These are phyloP conservation scores for Cryptococcus jaspeensis DNA, from an alignment of 1,284 basidiomycete genomes.

Conservation along the genomic window DNA sequence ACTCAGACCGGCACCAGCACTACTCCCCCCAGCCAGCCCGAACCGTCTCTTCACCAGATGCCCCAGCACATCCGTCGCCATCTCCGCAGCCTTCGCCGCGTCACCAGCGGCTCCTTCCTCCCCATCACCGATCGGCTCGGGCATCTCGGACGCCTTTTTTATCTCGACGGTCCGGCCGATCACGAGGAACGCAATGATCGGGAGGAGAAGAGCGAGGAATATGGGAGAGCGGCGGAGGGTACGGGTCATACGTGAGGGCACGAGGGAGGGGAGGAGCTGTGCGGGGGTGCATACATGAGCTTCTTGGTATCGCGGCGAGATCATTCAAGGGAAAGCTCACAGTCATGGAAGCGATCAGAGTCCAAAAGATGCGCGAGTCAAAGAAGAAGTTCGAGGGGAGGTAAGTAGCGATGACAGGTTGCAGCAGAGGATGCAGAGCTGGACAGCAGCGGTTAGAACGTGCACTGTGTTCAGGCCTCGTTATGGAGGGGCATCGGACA, in stretches of 20 bases:
- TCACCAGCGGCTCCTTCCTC: conserved; percentile 1
- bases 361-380: conserved; percentile 39
- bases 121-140: conserved; percentile 36
- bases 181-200: conserved; percentile 46
- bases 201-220: conserved; percentile 39
- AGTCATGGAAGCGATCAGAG: conserved; percentile 31
- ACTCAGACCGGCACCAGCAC: conserved; percentile 46
- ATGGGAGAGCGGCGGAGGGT: conserved; percentile 27
- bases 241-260: conserved; percentile 39
- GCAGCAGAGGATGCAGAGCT: conserved; percentile 42
- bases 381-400: conserved; percentile 30
- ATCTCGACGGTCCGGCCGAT: conserved; percentile 51
- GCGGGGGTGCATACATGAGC: not conserved
- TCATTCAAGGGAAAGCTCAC: conserved; percentile 17
- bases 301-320: not conserved
- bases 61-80: conserved; percentile 8
- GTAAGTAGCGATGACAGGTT: conserved; percentile 37
- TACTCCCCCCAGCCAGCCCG: conserved; percentile 33
- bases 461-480: not conserved
- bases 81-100: not conserved
- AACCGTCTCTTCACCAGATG: conserved; percentile 20
- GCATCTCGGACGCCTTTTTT: conserved; percentile 33
- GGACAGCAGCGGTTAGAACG: not conserved
- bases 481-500: conserved; percentile 10
- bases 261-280: conserved; percentile 41